Conservation (phyloP, 257 asterid genomes). For the Capsicum rhomboideum region DNA sequence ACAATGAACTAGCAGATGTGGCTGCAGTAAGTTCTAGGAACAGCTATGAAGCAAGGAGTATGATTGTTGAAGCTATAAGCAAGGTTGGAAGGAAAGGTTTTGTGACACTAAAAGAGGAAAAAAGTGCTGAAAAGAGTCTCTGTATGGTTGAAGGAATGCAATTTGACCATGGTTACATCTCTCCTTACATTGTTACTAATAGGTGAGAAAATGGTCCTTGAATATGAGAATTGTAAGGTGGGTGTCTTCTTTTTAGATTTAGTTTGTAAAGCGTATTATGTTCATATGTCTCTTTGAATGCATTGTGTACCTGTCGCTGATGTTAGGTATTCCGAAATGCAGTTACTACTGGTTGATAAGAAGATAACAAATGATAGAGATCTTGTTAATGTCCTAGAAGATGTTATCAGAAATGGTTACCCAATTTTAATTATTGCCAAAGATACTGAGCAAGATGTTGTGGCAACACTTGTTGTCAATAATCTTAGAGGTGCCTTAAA, state of each 20-base stretch:
- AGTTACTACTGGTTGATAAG: slow-evolving; percentile 85
- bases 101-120: slow-evolving; percentile 92
- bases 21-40: slow-evolving; percentile 96
- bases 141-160: slow-evolving; percentile 97
- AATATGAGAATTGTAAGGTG: slow-evolving; percentile 94
- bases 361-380: slow-evolving; percentile 85
- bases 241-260: background rate
- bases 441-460: slow-evolving; percentile 89
- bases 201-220: slow-evolving; percentile 81
- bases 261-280: background rate
- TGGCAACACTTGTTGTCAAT: slow-evolving; percentile 93
- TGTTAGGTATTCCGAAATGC: slow-evolving; percentile 11
- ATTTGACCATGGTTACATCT: slow-evolving; percentile 84
- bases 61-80: slow-evolving; percentile 93
- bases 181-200: slow-evolving; percentile 84
- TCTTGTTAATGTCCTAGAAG: slow-evolving; percentile 63
- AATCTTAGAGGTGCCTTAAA: slow-evolving; percentile 82
- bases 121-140: slow-evolving; percentile 73
- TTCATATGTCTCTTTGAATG: background rate
- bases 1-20: slow-evolving; percentile 89
- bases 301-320: background rate
- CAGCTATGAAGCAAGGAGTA: slow-evolving; percentile 73
- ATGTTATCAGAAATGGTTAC: slow-evolving; percentile 72
- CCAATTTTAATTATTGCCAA: slow-evolving; percentile 79
- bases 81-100: slow-evolving; percentile 92